Conservation (phyloP, 192 early-diverging fungal genomes). For the Backusella macrospora region DNA sequence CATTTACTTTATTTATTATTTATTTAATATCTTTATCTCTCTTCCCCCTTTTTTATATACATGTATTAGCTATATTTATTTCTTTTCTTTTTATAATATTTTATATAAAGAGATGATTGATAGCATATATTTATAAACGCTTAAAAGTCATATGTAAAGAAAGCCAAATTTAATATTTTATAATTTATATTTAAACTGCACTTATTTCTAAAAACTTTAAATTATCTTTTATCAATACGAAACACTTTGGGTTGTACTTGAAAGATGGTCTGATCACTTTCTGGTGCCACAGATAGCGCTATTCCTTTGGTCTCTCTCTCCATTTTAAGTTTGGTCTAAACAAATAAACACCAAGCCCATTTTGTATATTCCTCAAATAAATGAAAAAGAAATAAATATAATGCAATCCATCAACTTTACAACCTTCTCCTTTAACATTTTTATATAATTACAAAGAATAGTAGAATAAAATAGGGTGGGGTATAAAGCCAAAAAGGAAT, state of each 20-base stretch:
- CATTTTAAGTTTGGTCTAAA: constrained; percentile 3
- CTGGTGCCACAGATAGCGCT: not conserved
- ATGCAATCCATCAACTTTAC: too few relatives aligned
- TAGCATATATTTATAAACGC: too few relatives aligned
- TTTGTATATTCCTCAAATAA: not conserved
- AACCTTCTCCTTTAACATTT: too few relatives aligned
- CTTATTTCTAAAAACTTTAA: not conserved
- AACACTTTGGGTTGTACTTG: not conserved
- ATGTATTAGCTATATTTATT: not conserved
- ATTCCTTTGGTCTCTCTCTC: not conserved
- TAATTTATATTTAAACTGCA: constrained; percentile 4
- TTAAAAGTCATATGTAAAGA: not conserved
- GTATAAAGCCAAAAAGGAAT: too few relatives aligned
- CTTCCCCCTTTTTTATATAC: not conserved
- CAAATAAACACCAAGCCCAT: constrained; percentile 16
- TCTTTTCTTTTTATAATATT: not conserved
- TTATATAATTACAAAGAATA: too few relatives aligned
- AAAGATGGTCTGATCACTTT: constrained; percentile 15
- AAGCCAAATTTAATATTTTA: not conserved
- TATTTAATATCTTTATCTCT: not conserved
- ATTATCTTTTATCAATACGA: constrained; percentile 10
- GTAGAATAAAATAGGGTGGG: too few relatives aligned
- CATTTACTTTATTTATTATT: not conserved
- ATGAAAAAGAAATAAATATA: too few relatives aligned
- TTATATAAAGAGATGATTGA: not conserved